Conservation (phyloP, 345 rosid genomes). For the Adansonia digitata region DNA sequence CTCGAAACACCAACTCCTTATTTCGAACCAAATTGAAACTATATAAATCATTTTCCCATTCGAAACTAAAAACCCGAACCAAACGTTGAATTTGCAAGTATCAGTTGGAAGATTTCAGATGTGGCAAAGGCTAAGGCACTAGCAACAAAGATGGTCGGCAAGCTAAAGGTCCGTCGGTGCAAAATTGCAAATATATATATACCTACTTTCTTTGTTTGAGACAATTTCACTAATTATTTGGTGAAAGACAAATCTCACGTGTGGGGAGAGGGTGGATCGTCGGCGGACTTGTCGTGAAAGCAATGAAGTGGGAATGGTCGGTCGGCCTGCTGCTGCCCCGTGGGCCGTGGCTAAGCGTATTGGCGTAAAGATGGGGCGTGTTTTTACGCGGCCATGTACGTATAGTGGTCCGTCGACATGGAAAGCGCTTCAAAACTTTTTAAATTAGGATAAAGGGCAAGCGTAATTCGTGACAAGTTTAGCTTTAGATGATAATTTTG, state of each 20-base stretch:
- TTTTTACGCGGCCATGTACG: too few relatives aligned
- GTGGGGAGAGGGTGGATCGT: background rate
- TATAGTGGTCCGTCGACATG: background rate
- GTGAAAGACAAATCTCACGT: background rate
- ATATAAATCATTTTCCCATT: background rate
- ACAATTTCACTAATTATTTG: background rate
- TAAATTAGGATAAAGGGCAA: too few relatives aligned
- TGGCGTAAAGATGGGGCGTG: background rate
- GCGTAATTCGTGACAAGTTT: too few relatives aligned
- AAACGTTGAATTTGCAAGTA: background rate
- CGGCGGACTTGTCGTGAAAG: slow-evolving; percentile 9
- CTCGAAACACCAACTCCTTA: background rate
- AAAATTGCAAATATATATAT: too few relatives aligned
- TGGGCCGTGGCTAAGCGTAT: background rate
- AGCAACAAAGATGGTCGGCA: slow-evolving; percentile 9
- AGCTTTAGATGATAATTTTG: too few relatives aligned
- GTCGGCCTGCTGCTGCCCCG: background rate
- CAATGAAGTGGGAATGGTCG: slow-evolving; percentile 9
- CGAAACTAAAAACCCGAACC: background rate
- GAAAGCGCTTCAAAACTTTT: too few relatives aligned
- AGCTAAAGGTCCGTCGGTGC: slow-evolving; percentile 1
- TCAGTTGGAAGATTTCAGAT: background rate
- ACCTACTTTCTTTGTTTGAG: background rate
- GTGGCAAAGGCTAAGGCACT: slow-evolving; percentile 9
- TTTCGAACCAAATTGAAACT: background rate